Base-by-base conservation (phyloP, 495 filamentous ascomycete species). In the Evansstolkia leycettana region DNA sequence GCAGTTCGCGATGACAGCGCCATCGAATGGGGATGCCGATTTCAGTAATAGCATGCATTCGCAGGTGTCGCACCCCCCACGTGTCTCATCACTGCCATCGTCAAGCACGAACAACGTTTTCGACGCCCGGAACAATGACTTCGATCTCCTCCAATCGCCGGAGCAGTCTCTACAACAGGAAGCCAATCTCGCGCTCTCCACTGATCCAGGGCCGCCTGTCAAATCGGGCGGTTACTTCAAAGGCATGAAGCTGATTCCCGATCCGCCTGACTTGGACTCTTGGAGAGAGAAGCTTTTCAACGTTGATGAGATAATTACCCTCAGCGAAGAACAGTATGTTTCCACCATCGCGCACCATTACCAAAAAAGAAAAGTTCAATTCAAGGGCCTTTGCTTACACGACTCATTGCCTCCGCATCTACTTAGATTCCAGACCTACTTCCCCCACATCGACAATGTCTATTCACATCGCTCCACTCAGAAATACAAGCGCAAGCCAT, bases 391-490 rank as follows among this genome's bases (percentile, higher is more conserved):
- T 9, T 9, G 20, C 20, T 23, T 23, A 23, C 20, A 9, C 9
- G 20, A 23, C 15, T 14, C 25, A 38, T 20, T 36, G 34, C 38
- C 11, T 10, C 24, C 29, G 14, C 11, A 5, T 29, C 28, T 15
- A 7, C 28, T 44, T 47, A 89, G 84, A 54, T 90, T 83, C 57
- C 75, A 83, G 45, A 88, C 75, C 13, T 94, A 90, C 57, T 94
- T 87, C 51, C 84, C 84, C 0, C 84, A 89, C 55, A 69, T 92
- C 48, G 86, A 94, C 58, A 94, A 94, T 54, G 75, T 94, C 31
- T 94, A 89, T 54, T 89, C 84, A 12, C 85, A 90, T 60, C 79
- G 85, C 31, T 89, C 85, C 2, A 89, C 84, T 2, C 84, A 92
- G 49, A 66, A 67, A 36, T 88, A 88, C 57, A 90, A 94, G 57